Conservation (phyloP, 169 alveolate genomes). For the Eimeria sp. region DNA sequence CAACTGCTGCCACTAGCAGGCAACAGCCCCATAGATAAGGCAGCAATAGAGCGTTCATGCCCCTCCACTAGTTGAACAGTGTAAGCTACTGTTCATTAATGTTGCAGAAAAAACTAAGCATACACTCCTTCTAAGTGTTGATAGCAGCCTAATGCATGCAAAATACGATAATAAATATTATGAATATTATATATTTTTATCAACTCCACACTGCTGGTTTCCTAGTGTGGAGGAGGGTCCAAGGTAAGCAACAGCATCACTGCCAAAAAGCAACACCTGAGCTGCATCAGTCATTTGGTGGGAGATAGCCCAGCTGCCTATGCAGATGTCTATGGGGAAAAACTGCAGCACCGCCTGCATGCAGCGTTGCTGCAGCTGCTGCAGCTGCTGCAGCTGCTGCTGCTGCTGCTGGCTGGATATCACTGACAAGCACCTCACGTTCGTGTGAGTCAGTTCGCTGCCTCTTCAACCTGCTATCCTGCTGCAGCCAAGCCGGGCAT, state of each 20-base stretch:
- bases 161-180: neutral
- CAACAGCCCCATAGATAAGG: neutral
- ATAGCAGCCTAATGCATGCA: neutral
- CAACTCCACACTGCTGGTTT: neutral
- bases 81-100: neutral
- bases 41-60: neutral
- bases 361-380: neutral
- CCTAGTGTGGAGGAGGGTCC: neutral
- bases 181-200: neutral
- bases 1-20: neutral
- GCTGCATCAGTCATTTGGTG: neutral
- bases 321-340: neutral
- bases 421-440: no score
- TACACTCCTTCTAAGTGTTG: neutral
- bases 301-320: neutral
- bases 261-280: neutral
- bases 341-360: neutral
- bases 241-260: neutral
- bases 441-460: neutral
- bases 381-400: constrained; percentile 5
- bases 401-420: neutral
- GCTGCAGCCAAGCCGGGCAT: neutral
- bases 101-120: neutral
- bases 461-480: constrained; percentile 33
- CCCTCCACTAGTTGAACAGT: neutral